These are phyloP conservation scores for Agastache rugosa DNA, from an alignment of 257 asterid species.

Conservation along the genomic window DNA sequence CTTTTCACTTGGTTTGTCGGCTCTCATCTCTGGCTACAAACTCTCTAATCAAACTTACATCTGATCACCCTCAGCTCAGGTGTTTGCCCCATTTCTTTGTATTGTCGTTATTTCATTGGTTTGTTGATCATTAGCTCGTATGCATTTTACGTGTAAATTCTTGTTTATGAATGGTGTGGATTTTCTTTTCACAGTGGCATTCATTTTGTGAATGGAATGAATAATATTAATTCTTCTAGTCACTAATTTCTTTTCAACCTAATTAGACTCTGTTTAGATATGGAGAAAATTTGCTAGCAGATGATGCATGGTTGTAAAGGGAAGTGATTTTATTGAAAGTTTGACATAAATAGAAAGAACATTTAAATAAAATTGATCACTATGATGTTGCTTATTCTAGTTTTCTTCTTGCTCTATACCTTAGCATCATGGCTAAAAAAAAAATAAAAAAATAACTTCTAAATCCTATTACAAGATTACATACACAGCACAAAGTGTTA, in stretches of 20 bases:
- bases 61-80: constrained; percentile 38
- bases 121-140: constrained; percentile 25
- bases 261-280: neutral
- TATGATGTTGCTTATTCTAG: constrained; percentile 35
- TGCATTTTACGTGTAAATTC: constrained; percentile 27
- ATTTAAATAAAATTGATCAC: constrained; percentile 28
- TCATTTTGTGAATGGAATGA: constrained; percentile 34
- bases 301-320: neutral
- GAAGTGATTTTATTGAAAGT: constrained; percentile 5
- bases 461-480: constrained; percentile 36
- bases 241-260: neutral
- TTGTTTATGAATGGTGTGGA: neutral
- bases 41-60: constrained; percentile 76
- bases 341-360: neutral
- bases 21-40: constrained; percentile 83
- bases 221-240: constrained; percentile 5
- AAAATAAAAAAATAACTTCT: constrained; percentile 47
- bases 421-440: constrained; percentile 36
- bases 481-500: constrained; percentile 35
- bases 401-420: constrained; percentile 32
- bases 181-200: constrained; percentile 14
- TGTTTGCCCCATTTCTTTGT: constrained; percentile 27
- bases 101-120: constrained; percentile 29
- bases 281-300: neutral
- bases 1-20: constrained; percentile 68